Base-by-base conservation (phyloP, 179 eudicot genomes). In the Spinacia oleracea region DNA sequence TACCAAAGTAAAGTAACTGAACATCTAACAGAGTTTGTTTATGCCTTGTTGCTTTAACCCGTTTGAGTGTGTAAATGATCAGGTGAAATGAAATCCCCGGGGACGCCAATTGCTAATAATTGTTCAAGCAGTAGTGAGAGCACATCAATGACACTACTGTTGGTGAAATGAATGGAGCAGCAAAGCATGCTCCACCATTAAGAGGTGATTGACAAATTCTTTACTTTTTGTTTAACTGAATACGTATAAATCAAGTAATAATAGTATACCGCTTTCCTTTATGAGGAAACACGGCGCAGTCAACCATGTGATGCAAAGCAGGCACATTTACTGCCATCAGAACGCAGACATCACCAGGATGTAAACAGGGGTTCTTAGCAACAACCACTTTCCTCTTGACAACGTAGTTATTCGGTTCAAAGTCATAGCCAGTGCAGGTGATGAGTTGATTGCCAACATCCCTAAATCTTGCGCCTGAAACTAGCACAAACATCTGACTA, bases 291-390 rank as follows among this genome's bases (percentile, higher is more conserved):
- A 95, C 98, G 62, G 93, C 91, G 72, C 98, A 95, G 77, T 95
- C 97, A 76, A 91, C 91, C 98, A 95, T 95, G 78, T 93, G 98
- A 58, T 76, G 90, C 85, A 95, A 85, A 42, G 87, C 87, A 40
- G 92, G 92, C 70, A 91, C 92, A 79, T 95, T 81, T 29, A 95
- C 88, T 23, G 97, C 98, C 80, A 11, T 71, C 67, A 95, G 78
- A 75, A 90, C 90, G 79, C 97, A 97, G 20, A 95, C 87, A 83
- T 95, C 98, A 66, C 98, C 98, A 12, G 98, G 98, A 72, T 95
- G 98, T 77, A 95, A 85, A 80, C 98, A 93, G 0, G 98, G 98
- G 87, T 95, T 95, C 84, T 95, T 95, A 12, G 98, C 98, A 81
- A 95, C 97, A 64, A 89, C 85, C 9, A 95, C 92, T 75, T 79